phyloP scores from a whole-genome alignment of 352 stramenopile species.

The Elongisporangium anandrum region DNA sequence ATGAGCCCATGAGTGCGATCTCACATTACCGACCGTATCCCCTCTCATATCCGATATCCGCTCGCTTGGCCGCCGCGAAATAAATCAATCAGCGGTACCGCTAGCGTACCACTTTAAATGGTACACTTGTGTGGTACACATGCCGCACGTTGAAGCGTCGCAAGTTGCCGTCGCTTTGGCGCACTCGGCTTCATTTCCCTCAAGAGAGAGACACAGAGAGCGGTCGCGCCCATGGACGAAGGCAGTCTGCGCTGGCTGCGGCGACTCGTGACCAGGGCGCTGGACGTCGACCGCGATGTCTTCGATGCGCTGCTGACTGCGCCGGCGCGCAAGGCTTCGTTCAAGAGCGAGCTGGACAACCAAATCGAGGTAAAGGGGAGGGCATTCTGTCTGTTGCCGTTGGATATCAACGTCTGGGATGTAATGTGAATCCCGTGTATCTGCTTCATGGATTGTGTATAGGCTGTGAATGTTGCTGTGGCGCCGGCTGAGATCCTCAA shows the following conservation, averaged over 20 bases:
- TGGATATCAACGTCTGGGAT: no score
- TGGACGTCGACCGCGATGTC: slow-evolving; percentile 49
- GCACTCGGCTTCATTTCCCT: not conserved
- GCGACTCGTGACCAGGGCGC: slow-evolving; percentile 49
- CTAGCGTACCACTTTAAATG: not conserved
- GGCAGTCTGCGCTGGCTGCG: slow-evolving; percentile 47
- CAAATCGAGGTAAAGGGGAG: slow-evolving; percentile 24
- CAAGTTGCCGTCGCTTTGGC: not conserved
- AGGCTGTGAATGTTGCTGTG: slow-evolving; percentile 11
- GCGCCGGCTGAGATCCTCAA: slow-evolving; percentile 32
- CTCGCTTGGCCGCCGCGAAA: not conserved
- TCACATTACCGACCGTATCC: not conserved
- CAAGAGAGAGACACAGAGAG: not conserved
- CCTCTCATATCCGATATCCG: not conserved
- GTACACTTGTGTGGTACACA: not conserved
- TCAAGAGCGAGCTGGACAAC: slow-evolving; percentile 21
- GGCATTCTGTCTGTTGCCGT: not conserved
- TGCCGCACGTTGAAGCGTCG: not conserved
- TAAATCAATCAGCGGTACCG: not conserved
- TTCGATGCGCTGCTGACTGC: slow-evolving; percentile 52
- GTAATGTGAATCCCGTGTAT: not conserved
- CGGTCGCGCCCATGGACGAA: slow-evolving; percentile 38
- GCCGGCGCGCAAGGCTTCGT: slow-evolving; percentile 17
- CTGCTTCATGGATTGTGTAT: slow-evolving; percentile 2
- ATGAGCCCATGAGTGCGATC: no score